Percentiles rank a stretch among this genome's conserved stretches.
These are phyloP conservation scores for Bonia amplexicaulis DNA, from an alignment of 176 grass and related monocot genomes.

Conservation along the genomic window DNA sequence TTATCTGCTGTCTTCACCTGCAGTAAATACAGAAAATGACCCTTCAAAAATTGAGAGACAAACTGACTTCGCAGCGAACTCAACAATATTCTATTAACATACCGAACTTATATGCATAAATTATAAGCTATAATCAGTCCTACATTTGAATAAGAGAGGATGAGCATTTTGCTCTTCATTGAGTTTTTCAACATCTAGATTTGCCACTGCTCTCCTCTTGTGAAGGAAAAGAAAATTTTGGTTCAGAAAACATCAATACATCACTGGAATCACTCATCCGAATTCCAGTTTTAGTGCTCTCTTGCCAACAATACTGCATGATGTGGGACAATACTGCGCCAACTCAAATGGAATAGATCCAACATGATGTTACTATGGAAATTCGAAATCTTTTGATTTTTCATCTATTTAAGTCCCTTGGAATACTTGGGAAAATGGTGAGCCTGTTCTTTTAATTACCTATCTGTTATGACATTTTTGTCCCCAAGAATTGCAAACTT, in stretches of 20 bases:
- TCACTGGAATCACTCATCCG: background rate
- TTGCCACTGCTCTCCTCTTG: background rate
- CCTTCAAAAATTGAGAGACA: background rate
- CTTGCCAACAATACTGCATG: background rate
- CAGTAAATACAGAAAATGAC: conserved; percentile 23
- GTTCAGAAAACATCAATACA: background rate
- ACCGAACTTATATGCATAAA: background rate
- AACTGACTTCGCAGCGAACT: background rate
- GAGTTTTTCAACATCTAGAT: background rate
- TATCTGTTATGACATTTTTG: background rate
- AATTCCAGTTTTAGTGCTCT: background rate
- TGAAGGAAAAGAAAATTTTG: background rate
- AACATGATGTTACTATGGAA: background rate
- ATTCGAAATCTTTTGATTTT: background rate
- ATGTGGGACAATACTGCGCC: background rate
- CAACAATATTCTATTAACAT: background rate
- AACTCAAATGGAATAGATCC: background rate
- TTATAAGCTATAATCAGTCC: background rate
- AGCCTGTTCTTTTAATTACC: background rate
- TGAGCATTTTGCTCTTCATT: background rate
- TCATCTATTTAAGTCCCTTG: background rate
- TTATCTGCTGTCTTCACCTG: conserved; percentile 80
- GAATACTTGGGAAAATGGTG: background rate
- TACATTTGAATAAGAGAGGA: background rate
- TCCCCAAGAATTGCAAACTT: background rate